These are phyloP conservation scores for Aspergillus nanangensis DNA, from an alignment of 495 filamentous ascomycete species.

Conservation along the genomic window DNA sequence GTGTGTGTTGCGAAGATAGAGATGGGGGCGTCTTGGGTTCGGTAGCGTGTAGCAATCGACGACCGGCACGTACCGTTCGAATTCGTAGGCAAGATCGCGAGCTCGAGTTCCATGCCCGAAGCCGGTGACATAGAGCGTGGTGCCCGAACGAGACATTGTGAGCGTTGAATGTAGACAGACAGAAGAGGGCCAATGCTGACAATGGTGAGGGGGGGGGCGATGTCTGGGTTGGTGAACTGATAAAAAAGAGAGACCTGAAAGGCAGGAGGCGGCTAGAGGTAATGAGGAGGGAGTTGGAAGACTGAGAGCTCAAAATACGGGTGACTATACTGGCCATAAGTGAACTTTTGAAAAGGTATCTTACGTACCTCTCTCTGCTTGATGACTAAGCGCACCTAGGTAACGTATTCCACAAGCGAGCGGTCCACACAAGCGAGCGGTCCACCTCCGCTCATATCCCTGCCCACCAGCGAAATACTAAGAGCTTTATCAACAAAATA, in stretches of 20 bases:
- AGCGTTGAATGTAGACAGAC: background rate
- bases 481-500: too few relatives aligned
- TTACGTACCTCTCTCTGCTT: too few relatives aligned
- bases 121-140: slow-evolving; percentile 94
- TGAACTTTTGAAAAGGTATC: too few relatives aligned
- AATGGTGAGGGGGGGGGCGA: background rate
- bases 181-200: background rate
- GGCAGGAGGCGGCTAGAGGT: background rate
- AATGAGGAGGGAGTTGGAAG: background rate
- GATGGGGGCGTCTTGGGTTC: slow-evolving; percentile 20
- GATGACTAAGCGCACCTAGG: too few relatives aligned
- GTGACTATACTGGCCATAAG: background rate
- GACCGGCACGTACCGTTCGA: slow-evolving; percentile 94
- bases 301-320: background rate
- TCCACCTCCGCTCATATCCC: too few relatives aligned
- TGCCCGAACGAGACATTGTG: slow-evolving; percentile 84
- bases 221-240: background rate
- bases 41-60: slow-evolving; percentile 40
- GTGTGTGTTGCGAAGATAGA: slow-evolving; percentile 12
- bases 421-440: too few relatives aligned
- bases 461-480: too few relatives aligned
- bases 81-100: slow-evolving; percentile 99
- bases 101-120: slow-evolving; percentile 99
- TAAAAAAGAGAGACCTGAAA: background rate
- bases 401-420: too few relatives aligned